These are phyloP conservation scores for Penicillium mononematosum DNA, from an alignment of 495 filamentous ascomycete species.

Conservation along the genomic window DNA sequence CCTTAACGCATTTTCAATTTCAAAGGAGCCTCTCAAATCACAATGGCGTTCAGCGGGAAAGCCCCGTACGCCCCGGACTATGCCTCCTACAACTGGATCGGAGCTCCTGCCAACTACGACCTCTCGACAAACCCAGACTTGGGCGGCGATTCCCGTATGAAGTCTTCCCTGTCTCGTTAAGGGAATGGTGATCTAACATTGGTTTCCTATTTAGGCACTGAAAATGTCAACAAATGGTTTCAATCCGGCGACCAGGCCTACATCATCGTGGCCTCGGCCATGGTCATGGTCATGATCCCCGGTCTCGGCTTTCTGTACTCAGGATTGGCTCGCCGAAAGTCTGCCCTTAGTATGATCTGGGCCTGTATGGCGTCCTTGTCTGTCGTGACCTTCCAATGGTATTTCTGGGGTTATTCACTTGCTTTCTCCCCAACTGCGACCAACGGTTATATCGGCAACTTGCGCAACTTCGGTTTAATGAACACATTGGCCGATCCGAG, in stretches of 20 bases:
- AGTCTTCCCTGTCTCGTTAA: constrained; percentile 18
- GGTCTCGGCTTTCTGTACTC: constrained; percentile 71
- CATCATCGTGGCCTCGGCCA: constrained; percentile 86
- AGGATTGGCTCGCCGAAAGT: constrained; percentile 63
- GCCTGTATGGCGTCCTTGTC: constrained; percentile 64
- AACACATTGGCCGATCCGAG: constrained; percentile 62
- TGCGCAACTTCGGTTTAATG: constrained; percentile 64
- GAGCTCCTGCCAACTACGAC: constrained; percentile 71
- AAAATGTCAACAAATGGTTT: constrained; percentile 90
- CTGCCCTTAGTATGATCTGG: constrained; percentile 68
- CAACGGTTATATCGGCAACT: constrained; percentile 66
- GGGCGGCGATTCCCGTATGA: constrained; percentile 83
- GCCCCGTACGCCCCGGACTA: constrained; percentile 43
- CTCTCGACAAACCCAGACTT: constrained; percentile 61
- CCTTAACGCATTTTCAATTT: not conserved
- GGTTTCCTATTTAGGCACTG: constrained; percentile 46
- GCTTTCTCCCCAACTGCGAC: constrained; percentile 63
- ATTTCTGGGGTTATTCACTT: constrained; percentile 74
- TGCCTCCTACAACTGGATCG: constrained; percentile 78
- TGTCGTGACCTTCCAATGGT: constrained; percentile 71
- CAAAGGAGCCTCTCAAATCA: not conserved
- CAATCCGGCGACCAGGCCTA: constrained; percentile 74
- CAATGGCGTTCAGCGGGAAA: constrained; percentile 32
- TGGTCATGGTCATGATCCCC: constrained; percentile 91
- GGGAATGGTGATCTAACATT: not conserved